phyloP scores from a whole-genome alignment of 83 land plant species.

The Isoetes engelmannii region DNA sequence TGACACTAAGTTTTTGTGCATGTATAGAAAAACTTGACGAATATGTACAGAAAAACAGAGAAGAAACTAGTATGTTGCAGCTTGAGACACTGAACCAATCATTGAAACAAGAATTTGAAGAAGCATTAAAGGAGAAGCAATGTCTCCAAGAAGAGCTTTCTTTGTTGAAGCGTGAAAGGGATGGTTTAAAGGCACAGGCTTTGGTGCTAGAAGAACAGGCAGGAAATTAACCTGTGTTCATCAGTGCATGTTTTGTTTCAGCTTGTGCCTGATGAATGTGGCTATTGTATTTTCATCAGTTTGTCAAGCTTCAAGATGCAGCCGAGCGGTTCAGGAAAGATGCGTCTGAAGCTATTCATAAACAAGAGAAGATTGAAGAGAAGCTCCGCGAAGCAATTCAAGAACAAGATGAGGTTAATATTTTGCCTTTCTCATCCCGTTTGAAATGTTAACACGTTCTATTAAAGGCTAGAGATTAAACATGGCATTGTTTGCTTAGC shows the following conservation, averaged over 20 bases:
- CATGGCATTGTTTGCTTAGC: too few species aligned
- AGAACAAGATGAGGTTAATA: conserved; percentile 4
- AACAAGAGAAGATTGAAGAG: neutral
- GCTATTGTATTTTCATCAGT: too few species aligned
- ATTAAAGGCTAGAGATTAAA: too few species aligned
- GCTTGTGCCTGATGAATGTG: too few species aligned
- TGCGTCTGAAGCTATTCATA: neutral
- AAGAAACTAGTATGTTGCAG: neutral
- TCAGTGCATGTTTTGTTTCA: too few species aligned
- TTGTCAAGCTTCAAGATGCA: conserved; percentile 6
- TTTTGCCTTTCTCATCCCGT: neutral
- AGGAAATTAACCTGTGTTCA: too few species aligned
- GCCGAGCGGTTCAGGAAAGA: conserved; percentile 1
- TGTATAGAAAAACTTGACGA: conserved; percentile 1
- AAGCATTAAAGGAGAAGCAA: conserved; percentile 6
- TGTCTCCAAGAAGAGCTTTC: conserved; percentile 1
- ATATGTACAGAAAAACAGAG: neutral
- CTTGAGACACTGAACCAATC: conserved; percentile 6
- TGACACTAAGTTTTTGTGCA: neutral
- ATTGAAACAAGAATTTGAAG: conserved; percentile 12
- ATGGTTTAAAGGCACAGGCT: neutral
- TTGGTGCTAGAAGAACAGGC: conserved; percentile 12
- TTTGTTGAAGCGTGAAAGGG: conserved; percentile 9
- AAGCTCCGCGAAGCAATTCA: conserved; percentile 4
- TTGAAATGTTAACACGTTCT: too few species aligned